Conservation (phyloP, 1,139 yeast genomes). For the Candida pseudoviswanathii region DNA sequence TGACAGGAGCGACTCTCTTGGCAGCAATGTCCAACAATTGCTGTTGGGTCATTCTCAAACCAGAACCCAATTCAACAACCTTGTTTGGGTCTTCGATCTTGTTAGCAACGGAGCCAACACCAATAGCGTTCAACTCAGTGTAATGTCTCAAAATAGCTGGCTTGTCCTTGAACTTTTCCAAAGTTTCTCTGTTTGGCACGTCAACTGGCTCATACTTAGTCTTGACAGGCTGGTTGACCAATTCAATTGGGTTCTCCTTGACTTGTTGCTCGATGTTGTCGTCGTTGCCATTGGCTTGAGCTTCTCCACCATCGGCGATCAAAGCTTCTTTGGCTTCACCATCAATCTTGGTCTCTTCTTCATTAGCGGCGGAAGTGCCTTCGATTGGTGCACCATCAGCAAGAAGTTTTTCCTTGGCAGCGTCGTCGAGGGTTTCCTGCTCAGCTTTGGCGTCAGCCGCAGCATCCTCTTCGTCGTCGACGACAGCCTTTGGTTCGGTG, state of each 20-base stretch:
- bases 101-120: conserved; percentile 45
- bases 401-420: conserved; percentile 9
- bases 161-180: conserved; percentile 47
- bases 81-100: conserved; percentile 53
- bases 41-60: conserved; percentile 55
- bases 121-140: conserved; percentile 50
- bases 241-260: conserved; percentile 36
- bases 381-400: conserved; percentile 7
- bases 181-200: conserved; percentile 38
- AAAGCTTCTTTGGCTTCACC: conserved; percentile 8
- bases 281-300: conserved; percentile 12
- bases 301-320: neutral
- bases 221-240: conserved; percentile 30
- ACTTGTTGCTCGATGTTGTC: conserved; percentile 28
- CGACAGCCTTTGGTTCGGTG: conserved; percentile 9
- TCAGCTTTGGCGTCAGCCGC: conserved; percentile 13
- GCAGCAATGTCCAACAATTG: conserved; percentile 60
- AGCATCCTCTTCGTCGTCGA: conserved; percentile 13
- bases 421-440: conserved; percentile 15
- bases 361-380: conserved; percentile 12
- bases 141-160: conserved; percentile 52
- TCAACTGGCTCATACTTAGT: conserved; percentile 37
- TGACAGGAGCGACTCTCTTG: conserved; percentile 56
- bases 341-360: conserved; percentile 5
- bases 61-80: conserved; percentile 55